Conservation (phyloP, 768 basidiomycete genomes). For the Kwoniella dendrophila region DNA sequence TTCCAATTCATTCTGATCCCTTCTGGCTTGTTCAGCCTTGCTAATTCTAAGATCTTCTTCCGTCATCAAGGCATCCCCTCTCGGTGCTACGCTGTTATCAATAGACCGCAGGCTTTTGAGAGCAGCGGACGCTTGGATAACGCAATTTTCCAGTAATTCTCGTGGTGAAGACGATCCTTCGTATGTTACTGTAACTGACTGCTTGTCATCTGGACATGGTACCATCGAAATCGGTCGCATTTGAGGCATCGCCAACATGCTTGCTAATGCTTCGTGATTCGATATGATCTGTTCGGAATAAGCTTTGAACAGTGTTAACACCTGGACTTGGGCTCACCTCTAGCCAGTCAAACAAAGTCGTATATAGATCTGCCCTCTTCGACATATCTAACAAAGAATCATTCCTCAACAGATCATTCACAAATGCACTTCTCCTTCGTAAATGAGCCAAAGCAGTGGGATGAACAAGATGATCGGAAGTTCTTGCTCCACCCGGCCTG, state of each 20-base stretch:
- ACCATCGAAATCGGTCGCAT: conserved; percentile 59
- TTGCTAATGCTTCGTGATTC: conserved; percentile 86
- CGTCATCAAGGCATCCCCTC: conserved; percentile 56
- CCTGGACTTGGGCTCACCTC: conserved; percentile 62
- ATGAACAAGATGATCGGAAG: conserved; percentile 72
- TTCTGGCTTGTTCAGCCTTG: conserved; percentile 55
- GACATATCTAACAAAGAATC: conserved; percentile 95
- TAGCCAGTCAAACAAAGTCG: conserved; percentile 87
- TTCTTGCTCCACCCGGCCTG: conserved; percentile 71
- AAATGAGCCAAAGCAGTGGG: conserved; percentile 90
- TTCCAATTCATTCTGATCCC: conserved; percentile 66
- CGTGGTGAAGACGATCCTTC: conserved; percentile 89
- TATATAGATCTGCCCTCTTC: conserved; percentile 78
- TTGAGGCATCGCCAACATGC: conserved; percentile 91
- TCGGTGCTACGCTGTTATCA: not conserved
- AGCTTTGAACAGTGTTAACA: not conserved
- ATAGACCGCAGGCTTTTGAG: conserved; percentile 73
- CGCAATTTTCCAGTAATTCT: conserved; percentile 85
- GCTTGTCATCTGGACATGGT: conserved; percentile 8
- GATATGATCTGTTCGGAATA: conserved; percentile 71
- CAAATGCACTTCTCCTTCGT: conserved; percentile 82
- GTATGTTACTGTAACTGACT: conserved; percentile 64
- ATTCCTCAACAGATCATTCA: conserved; percentile 82
- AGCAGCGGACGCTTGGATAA: conserved; percentile 89
- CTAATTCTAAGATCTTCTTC: conserved; percentile 88